Evolutionary conservation across 257 asterid genomes (phyloP).

Genomic region (Nyctanthes arbortristis): DNA sequence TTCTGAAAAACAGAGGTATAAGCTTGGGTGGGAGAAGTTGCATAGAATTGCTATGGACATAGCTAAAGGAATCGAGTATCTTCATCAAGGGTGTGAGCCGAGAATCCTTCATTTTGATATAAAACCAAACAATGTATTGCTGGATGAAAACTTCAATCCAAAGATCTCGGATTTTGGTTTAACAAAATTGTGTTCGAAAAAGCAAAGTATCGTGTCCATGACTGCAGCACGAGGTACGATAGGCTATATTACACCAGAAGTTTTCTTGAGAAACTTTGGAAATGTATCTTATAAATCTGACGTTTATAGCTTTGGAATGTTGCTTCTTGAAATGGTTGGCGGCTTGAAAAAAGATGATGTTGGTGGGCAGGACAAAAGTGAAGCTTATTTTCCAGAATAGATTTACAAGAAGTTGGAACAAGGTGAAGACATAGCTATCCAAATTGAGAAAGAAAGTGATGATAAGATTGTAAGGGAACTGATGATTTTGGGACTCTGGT

Average conservation of each 20-base stretch:
- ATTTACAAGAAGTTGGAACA: constrained; percentile 16
- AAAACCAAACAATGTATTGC: constrained; percentile 37
- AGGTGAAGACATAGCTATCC: constrained; percentile 11
- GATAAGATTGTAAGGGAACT: neutral
- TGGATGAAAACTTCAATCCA: too few relatives aligned
- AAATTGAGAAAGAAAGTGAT: neutral
- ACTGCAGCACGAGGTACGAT: constrained; percentile 35
- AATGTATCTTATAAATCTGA: constrained; percentile 29
- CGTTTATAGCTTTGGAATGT: constrained; percentile 37
- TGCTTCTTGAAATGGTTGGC: constrained; percentile 24
- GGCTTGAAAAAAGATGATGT: too few relatives aligned
- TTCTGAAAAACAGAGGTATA: too few relatives aligned
- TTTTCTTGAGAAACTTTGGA: constrained; percentile 26
- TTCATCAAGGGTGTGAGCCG: constrained; percentile 14
- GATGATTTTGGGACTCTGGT: too few relatives aligned
- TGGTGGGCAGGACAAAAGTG: too few relatives aligned
- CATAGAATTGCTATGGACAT: too few relatives aligned
- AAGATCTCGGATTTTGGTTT: constrained; percentile 28
- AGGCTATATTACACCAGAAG: constrained; percentile 35
- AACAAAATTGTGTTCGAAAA: constrained; percentile 15
- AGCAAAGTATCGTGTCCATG: constrained; percentile 8
- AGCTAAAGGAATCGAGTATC: too few relatives aligned
- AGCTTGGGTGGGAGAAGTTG: too few relatives aligned
- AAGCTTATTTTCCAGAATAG: too few relatives aligned
- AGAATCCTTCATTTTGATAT: constrained; percentile 34